A percentile compares a stretch with the other conserved stretches of the same genome.
phyloP scores from a whole-genome alignment of 306 rosid species.

The Quercus aquifolioides region DNA sequence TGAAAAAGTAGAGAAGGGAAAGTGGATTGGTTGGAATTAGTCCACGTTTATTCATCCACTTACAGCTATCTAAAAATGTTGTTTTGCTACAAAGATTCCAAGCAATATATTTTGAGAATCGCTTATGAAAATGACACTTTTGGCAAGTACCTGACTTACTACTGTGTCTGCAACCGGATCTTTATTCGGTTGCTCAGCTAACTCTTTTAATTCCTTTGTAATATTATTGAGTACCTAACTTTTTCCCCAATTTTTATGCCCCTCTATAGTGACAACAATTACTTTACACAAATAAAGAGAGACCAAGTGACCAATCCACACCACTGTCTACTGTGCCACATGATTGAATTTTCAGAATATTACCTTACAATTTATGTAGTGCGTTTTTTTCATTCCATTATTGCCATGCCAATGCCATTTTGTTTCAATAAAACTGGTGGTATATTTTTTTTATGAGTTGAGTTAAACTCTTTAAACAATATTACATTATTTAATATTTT shows the following conservation, averaged over 20 bases:
- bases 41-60: conserved; percentile 28
- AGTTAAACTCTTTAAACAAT: too few relatives aligned
- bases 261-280: too few relatives aligned
- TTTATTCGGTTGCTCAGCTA: background rate
- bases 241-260: background rate
- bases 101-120: conserved; percentile 40
- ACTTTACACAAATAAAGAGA: too few relatives aligned
- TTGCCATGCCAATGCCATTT: too few relatives aligned
- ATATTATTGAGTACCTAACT: background rate
- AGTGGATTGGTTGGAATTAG: conserved; percentile 28
- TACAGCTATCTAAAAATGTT: background rate
- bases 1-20: background rate
- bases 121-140: conserved; percentile 34
- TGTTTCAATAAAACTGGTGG: too few relatives aligned
- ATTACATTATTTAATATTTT: too few relatives aligned
- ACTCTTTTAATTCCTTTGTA: background rate
- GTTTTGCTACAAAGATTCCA: conserved; percentile 38
- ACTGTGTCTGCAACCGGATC: background rate
- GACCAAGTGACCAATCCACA: too few relatives aligned
- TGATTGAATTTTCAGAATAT: too few relatives aligned
- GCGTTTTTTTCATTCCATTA: too few relatives aligned
- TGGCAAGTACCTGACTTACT: conserved; percentile 27
- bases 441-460: too few relatives aligned
- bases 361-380: too few relatives aligned
- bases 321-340: too few relatives aligned